These are phyloP conservation scores for Deinandra increscens DNA, from an alignment of 129 eudicot species.

Conservation along the genomic window DNA sequence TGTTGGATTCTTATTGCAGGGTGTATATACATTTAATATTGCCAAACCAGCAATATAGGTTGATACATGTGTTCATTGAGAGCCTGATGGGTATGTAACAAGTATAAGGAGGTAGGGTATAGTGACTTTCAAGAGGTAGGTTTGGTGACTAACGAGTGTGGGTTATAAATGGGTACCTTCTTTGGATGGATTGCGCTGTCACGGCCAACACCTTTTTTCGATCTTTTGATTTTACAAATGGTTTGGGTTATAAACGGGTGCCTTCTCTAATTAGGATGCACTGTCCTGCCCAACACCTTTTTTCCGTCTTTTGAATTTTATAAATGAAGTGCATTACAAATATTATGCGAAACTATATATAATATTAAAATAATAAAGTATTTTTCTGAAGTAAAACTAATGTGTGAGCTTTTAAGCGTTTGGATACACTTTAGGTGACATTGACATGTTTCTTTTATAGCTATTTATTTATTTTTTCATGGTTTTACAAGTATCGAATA, in stretches of 20 bases:
- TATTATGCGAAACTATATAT: too few relatives aligned
- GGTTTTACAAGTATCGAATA: background rate
- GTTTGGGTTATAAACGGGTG: too few relatives aligned
- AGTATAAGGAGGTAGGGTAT: conserved; percentile 60
- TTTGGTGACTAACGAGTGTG: background rate
- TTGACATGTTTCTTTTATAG: background rate
- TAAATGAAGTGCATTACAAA: too few relatives aligned
- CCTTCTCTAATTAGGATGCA: background rate
- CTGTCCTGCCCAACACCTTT: too few relatives aligned
- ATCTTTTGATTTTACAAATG: too few relatives aligned
- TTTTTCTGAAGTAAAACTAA: background rate
- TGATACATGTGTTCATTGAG: conserved; percentile 91
- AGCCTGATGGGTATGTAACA: conserved; percentile 81
- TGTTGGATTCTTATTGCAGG: conserved; percentile 44
- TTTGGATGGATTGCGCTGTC: too few relatives aligned
- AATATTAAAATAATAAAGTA: background rate
- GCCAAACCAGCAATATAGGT: conserved; percentile 68
- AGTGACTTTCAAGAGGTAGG: background rate
- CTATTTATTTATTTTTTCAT: background rate
- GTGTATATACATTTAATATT: conserved; percentile 46
- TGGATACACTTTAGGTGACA: background rate
- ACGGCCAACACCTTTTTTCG: too few relatives aligned
- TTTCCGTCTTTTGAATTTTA: too few relatives aligned
- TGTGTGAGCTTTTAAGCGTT: background rate
- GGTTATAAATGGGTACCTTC: too few relatives aligned